These are phyloP conservation scores for Azolla pinnata DNA, from an alignment of 75 land plant species.

Conservation along the genomic window DNA sequence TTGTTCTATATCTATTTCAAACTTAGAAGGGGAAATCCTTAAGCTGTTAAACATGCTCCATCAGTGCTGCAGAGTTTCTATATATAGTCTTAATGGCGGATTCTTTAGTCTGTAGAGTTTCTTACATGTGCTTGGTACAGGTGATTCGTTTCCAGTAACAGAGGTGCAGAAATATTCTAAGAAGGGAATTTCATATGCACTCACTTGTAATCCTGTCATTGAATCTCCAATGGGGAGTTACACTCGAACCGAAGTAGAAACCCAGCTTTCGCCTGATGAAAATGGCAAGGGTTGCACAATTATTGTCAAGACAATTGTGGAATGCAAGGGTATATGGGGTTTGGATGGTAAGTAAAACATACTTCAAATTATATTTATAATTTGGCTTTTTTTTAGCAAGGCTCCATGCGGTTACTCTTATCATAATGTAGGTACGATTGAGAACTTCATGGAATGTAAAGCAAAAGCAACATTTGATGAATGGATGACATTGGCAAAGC, in stretches of 20 bases:
- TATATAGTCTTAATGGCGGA: no score
- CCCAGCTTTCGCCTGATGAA: conserved; percentile 8
- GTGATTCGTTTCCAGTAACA: conserved; percentile 6
- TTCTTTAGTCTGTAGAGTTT: background rate
- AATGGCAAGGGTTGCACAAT: conserved; percentile 10
- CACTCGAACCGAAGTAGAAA: conserved; percentile 6
- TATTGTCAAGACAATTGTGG: conserved; percentile 2
- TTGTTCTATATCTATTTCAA: no score
- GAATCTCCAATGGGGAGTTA: conserved; percentile 5
- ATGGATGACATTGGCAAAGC: background rate
- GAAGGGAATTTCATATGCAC: background rate
- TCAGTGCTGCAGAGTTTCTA: no score
- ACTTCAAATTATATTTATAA: no score
- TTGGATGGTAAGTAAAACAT: no score
- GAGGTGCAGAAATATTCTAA: conserved; percentile 11
- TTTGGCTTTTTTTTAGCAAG: no score
- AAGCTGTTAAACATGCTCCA: no score
- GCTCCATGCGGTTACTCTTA: no score
- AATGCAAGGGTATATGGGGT: conserved; percentile 4
- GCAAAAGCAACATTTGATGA: background rate
- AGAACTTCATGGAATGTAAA: background rate
- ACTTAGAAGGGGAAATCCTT: no score
- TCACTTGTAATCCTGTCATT: conserved; percentile 4
- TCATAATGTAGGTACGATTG: background rate
- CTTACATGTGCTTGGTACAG: background rate